Percentiles rank a stretch among this genome's conserved stretches.
These are phyloP conservation scores for Cryptosporidium parvum DNA, from an alignment of 169 alveolate genomes.

Conservation along the genomic window DNA sequence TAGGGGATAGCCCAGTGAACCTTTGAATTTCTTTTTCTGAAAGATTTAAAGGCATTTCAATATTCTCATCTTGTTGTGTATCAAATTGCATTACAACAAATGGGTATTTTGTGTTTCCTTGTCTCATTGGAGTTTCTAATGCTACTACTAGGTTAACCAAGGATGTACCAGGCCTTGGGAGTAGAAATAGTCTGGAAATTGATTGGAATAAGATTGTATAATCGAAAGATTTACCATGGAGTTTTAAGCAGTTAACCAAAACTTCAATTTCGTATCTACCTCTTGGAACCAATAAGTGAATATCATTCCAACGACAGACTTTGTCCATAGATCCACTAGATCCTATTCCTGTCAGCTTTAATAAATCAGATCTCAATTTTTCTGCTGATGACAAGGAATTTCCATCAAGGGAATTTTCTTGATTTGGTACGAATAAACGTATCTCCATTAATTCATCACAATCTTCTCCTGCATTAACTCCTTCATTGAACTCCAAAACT, in stretches of 20 bases:
- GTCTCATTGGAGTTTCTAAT: conserved; percentile 93
- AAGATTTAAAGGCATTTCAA: conserved; percentile 88
- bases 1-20: conserved; percentile 77
- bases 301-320: conserved; percentile 91
- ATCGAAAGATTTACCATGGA: conserved; percentile 96
- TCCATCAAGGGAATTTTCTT: conserved; percentile 34
- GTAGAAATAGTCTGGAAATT: conserved; percentile 91
- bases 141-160: conserved; percentile 92
- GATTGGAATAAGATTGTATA: conserved; percentile 92
- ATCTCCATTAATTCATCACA: conserved; percentile 63
- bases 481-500: conserved; percentile 61
- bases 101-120: conserved; percentile 96
- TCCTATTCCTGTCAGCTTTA: conserved; percentile 56
- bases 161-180: conserved; percentile 94
- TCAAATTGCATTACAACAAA: conserved; percentile 94
- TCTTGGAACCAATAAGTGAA: conserved; percentile 95
- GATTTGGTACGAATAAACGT: conserved; percentile 64
- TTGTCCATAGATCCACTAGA: conserved; percentile 82
- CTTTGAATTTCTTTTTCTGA: conserved; percentile 88
- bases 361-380: conserved; percentile 31
- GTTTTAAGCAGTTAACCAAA: conserved; percentile 89
- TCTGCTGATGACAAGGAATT: conserved; percentile 34
- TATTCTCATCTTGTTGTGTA: conserved; percentile 90
- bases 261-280: conserved; percentile 95
- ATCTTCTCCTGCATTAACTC: conserved; percentile 45